phyloP scores from a whole-genome alignment of 2,329 filamentous ascomycete genomes.

The Aspergillus uvarum region DNA sequence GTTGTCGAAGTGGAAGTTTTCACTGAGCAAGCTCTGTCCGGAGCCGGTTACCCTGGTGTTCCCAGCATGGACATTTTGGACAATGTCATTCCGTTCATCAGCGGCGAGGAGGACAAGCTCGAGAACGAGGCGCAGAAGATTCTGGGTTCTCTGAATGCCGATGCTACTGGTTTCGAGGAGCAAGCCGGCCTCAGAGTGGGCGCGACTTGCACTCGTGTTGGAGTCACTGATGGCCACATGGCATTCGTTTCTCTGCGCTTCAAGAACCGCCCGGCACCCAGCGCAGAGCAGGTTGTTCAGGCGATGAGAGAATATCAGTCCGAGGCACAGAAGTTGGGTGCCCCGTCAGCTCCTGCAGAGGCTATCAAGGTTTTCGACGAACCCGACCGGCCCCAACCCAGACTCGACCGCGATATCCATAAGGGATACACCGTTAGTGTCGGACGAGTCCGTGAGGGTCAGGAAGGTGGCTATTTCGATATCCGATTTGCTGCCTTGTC shows the following conservation, averaged over 20 bases:
- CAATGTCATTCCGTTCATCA: slow-evolving; percentile 92
- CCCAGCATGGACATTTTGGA: slow-evolving; percentile 94
- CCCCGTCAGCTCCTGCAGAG: slow-evolving; percentile 77
- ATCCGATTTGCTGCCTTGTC: slow-evolving; percentile 92
- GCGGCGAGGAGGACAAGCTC: slow-evolving; percentile 93
- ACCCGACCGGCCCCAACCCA: slow-evolving; percentile 83
- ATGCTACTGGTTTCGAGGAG: slow-evolving; percentile 72
- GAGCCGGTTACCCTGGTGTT: slow-evolving; percentile 68
- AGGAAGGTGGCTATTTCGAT: slow-evolving; percentile 79
- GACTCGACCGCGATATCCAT: slow-evolving; percentile 81
- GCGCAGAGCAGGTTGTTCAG: slow-evolving; percentile 71
- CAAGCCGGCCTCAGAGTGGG: slow-evolving; percentile 73
- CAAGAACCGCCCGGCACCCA: slow-evolving; percentile 70
- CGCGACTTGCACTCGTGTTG: slow-evolving; percentile 87
- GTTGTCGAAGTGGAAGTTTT: slow-evolving; percentile 76
- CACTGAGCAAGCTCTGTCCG: slow-evolving; percentile 91
- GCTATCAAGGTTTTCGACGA: slow-evolving; percentile 89
- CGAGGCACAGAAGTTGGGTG: slow-evolving; percentile 79
- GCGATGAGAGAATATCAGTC: slow-evolving; percentile 78
- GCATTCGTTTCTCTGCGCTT: slow-evolving; percentile 91
- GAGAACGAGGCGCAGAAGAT: slow-evolving; percentile 96
- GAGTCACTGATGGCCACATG: slow-evolving; percentile 93
- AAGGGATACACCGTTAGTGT: slow-evolving; percentile 89
- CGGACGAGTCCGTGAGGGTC: slow-evolving; percentile 80
- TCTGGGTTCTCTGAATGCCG: slow-evolving; percentile 70